Conservation (phyloP, 1,284 basidiomycete genomes). For the Melampsora americana region DNA sequence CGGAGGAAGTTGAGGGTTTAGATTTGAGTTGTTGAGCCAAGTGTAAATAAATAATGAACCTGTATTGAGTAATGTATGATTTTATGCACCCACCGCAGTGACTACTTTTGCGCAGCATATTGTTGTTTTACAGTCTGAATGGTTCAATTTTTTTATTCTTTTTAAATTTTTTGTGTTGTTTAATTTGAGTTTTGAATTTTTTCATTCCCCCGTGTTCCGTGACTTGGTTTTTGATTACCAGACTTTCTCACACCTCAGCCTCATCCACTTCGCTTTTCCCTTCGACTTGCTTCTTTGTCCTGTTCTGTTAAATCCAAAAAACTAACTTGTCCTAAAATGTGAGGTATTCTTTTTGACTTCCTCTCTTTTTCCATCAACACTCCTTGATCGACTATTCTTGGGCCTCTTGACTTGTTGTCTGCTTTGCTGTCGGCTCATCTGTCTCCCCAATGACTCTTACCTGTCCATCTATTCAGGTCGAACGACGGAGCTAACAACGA, state of each 20-base stretch:
- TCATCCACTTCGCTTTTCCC: not conserved
- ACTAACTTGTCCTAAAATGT: not conserved
- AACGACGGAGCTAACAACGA: constrained; percentile 45
- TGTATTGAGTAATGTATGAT: too few species aligned
- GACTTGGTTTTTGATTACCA: too few species aligned
- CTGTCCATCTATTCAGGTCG: constrained; percentile 12
- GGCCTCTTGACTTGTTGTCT: not conserved
- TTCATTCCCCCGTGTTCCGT: too few species aligned
- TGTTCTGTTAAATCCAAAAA: not conserved
- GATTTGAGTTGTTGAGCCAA: too few species aligned
- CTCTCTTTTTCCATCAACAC: not conserved
- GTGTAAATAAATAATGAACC: too few species aligned
- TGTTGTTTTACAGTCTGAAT: too few species aligned
- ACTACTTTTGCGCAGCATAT: too few species aligned
- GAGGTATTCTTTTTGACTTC: not conserved
- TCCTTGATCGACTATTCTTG: not conserved
- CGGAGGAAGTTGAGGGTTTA: too few species aligned
- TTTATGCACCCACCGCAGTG: too few species aligned
- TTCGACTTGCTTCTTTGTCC: not conserved
- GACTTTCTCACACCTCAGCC: not conserved
- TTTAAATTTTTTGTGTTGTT: too few species aligned
- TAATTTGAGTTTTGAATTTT: too few species aligned
- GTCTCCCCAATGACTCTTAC: not conserved
- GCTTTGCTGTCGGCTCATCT: not conserved
- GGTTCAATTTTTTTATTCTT: too few species aligned